Evolutionary conservation across 805 yeast species (phyloP), one percentile per base, ranked within the genome.

Genomic region (Scheffersomyces spartinae): DNA sequence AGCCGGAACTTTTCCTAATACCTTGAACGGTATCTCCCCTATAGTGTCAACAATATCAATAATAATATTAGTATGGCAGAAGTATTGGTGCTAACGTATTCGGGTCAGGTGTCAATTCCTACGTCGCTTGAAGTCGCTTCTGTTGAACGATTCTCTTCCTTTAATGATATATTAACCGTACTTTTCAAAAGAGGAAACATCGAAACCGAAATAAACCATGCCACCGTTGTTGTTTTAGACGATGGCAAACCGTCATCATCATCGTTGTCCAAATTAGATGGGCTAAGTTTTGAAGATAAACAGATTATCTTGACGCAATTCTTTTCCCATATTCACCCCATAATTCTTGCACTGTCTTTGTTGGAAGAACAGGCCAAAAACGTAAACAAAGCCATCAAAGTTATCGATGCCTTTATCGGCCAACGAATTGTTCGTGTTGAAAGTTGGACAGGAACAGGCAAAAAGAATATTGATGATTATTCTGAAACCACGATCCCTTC

Each of bases 371-470:
- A 18, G 9, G 26, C 25, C 9, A 17, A 24, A 13, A 15, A 26
- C 10, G 18, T 29, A 13, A 40, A 46, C 33, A 27, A 17, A 6
- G 39, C 39, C 15, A 42, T 53, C 11, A 32, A 18, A n/a, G 28
- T 36, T 20, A 41, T 51, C 26, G 36, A 40, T 15, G 16, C 29
- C 6, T 30, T 50, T 23, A 42, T 55, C 10, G 32, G 41, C 16
- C 36, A 46, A 26, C 36, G 65, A 26, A 54, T 57, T 14, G 29
- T 53, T 6, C 39, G 65, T 25, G 56, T 59, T 17, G 54, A 53
- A 31, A 48, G 53, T 10, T 59, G 65, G 65, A 58, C 64, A 1
- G 65, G 64, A 10, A 54, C 61, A 7, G 50, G 55, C 3, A 26
- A 31, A 4, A 21, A 27, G 18, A 31, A 32, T 20, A 27, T 44